These are phyloP conservation scores for Parmales sp. DNA, from an alignment of 108 stramenopile genomes.

Conservation along the genomic window DNA sequence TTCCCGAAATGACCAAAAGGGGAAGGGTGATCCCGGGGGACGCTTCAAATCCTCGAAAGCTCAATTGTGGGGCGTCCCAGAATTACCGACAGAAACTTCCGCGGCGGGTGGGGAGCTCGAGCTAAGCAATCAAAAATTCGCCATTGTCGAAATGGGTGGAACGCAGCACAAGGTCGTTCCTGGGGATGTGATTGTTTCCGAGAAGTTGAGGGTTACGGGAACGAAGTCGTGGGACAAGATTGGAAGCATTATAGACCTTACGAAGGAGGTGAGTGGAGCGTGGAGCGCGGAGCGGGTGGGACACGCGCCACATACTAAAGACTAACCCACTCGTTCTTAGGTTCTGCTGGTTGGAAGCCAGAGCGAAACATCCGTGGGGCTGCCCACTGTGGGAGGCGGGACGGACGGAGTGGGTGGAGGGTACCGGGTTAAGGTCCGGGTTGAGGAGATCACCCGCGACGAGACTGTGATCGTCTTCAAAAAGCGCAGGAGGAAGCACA, in stretches of 20 bases:
- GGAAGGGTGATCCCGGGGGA: too few species aligned
- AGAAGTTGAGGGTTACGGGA: constrained; percentile 49
- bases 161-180: constrained; percentile 71
- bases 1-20: too few species aligned
- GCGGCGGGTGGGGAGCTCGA: too few species aligned
- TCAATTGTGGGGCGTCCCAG: too few species aligned
- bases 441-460: constrained; percentile 80
- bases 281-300: background rate
- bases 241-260: background rate
- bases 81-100: too few species aligned
- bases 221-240: constrained; percentile 47
- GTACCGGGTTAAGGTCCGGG: constrained; percentile 67
- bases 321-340: constrained; percentile 10
- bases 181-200: constrained; percentile 67
- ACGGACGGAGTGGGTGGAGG: constrained; percentile 38
- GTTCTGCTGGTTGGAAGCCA: constrained; percentile 57
- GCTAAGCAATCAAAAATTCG: too few species aligned
- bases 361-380: constrained; percentile 60
- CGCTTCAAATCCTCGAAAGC: too few species aligned
- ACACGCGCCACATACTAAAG: background rate
- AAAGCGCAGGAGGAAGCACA: constrained; percentile 77
- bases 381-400: constrained; percentile 29
- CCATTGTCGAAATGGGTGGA: constrained; percentile 57
- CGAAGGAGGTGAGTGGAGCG: background rate
- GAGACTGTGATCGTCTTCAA: constrained; percentile 75